Conservation (phyloP, 2,329 filamentous ascomycete genomes). For the Bipolaris oryzae region DNA sequence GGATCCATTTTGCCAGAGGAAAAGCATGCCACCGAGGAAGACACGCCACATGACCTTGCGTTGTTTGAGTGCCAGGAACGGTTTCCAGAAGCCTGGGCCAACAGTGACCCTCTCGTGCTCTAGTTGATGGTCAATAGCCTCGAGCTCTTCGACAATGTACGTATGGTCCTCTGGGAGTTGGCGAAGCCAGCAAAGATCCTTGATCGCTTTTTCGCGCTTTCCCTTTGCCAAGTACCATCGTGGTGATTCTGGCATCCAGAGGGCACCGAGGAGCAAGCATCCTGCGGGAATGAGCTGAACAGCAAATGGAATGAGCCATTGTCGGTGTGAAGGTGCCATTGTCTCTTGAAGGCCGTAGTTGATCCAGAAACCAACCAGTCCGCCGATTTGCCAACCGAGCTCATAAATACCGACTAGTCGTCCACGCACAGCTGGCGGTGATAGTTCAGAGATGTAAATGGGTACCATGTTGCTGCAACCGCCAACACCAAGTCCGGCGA, state of each 20-base stretch:
- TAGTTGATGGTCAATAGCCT: slow-evolving; percentile 71
- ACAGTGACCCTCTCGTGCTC: slow-evolving; percentile 68
- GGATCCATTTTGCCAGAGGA: slow-evolving; percentile 78
- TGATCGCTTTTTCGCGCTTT: slow-evolving; percentile 49
- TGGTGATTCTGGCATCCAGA: slow-evolving; percentile 54
- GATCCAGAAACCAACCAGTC: slow-evolving; percentile 44
- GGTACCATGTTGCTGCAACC: slow-evolving; percentile 63
- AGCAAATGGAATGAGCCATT: slow-evolving; percentile 60
- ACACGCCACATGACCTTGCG: slow-evolving; percentile 71
- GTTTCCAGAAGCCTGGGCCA: slow-evolving; percentile 74
- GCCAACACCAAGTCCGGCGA: slow-evolving; percentile 64
- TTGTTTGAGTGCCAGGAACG: slow-evolving; percentile 36
- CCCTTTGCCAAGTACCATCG: slow-evolving; percentile 54
- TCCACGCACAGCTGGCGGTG: slow-evolving; percentile 64
- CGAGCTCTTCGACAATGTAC: slow-evolving; percentile 77
- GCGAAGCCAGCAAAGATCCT: slow-evolving; percentile 67
- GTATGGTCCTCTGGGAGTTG: slow-evolving; percentile 62
- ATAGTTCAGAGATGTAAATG: slow-evolving; percentile 65
- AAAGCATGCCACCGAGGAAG: slow-evolving; percentile 75
- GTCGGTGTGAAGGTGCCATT: slow-evolving; percentile 51
- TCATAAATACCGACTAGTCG: slow-evolving; percentile 58
- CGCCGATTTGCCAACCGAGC: slow-evolving; percentile 58
- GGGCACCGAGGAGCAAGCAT: slow-evolving; percentile 56
- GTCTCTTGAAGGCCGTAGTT: slow-evolving; percentile 55
- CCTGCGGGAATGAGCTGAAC: slow-evolving; percentile 72